Conservation (phyloP, 176 grass and related monocot genomes). For the Olyra latifolia region DNA sequence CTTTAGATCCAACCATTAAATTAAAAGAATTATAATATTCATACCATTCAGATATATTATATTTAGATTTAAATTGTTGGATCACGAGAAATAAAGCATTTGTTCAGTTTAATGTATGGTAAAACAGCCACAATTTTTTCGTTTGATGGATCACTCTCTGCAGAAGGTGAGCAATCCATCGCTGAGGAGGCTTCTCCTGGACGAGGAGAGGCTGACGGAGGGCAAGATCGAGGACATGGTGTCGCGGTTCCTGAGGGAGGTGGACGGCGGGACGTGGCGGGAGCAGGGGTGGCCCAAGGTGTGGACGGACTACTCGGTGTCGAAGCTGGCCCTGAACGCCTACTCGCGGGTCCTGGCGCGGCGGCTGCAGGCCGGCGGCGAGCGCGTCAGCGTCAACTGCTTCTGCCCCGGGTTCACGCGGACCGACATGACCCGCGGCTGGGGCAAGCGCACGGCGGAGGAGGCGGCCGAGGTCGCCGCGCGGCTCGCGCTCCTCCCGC, state of each 20-base stretch:
- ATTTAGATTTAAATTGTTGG: too few relatives aligned
- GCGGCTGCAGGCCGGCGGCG: conserved; percentile 43
- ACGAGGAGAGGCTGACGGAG: conserved; percentile 69
- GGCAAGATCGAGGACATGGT: conserved; percentile 57
- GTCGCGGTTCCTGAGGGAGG: conserved; percentile 69
- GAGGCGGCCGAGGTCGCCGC: conserved; percentile 63
- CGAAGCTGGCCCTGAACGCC: conserved; percentile 90
- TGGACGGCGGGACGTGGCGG: conserved; percentile 69
- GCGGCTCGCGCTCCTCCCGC: conserved; percentile 49
- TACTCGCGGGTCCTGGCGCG: conserved; percentile 76
- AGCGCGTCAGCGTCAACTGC: conserved; percentile 85
- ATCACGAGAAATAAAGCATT: too few relatives aligned
- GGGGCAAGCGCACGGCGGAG: conserved; percentile 61
- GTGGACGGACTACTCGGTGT: conserved; percentile 95
- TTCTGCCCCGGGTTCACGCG: conserved; percentile 95
- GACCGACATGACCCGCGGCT: conserved; percentile 78
- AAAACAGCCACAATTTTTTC: not conserved
- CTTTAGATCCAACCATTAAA: too few relatives aligned
- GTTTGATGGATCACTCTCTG: not conserved
- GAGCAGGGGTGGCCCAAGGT: conserved; percentile 76
- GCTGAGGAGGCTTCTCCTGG: conserved; percentile 42
- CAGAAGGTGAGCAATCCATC: conserved; percentile 69
- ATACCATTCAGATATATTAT: too few relatives aligned
- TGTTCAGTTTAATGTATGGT: too few relatives aligned
- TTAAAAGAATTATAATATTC: too few relatives aligned